Percentiles rank a stretch among this genome's conserved stretches.
Conservation (phyloP, 495 filamentous ascomycete genomes). For the Penicillium riverlandense region DNA sequence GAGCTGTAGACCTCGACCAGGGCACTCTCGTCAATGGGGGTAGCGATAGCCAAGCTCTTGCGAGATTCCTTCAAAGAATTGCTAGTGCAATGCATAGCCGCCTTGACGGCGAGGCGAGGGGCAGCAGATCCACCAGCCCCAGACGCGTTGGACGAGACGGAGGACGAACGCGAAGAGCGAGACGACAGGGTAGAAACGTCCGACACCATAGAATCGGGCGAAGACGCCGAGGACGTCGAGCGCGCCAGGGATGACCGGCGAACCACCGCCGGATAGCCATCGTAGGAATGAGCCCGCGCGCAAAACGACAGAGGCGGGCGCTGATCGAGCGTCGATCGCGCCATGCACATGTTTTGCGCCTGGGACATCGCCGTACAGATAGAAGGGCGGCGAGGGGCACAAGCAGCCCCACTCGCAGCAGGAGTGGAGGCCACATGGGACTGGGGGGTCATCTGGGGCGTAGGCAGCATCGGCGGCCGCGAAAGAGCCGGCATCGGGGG, state of each 20-base stretch:
- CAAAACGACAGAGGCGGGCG: constrained; percentile 41
- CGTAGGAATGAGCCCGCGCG: constrained; percentile 44
- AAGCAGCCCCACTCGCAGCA: constrained; percentile 69
- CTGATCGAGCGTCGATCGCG: constrained; percentile 55
- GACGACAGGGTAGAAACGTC: constrained; percentile 58
- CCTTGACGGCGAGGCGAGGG: constrained; percentile 68
- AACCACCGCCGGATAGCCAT: constrained; percentile 42
- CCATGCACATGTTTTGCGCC: constrained; percentile 54
- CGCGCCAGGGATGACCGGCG: constrained; percentile 72
- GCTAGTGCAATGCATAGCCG: constrained; percentile 74
- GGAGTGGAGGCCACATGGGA: constrained; percentile 70
- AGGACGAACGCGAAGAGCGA: constrained; percentile 65
- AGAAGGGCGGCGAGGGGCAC: constrained; percentile 50
- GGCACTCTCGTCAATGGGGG: constrained; percentile 44
- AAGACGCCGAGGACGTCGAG: constrained; percentile 70
- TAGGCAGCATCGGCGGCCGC: constrained; percentile 64
- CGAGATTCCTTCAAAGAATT: constrained; percentile 35
- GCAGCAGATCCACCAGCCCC: constrained; percentile 55
- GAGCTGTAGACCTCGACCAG: constrained; percentile 46
- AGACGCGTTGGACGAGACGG: constrained; percentile 65
- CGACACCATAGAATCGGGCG: constrained; percentile 86
- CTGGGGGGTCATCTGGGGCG: constrained; percentile 76
- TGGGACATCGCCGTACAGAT: constrained; percentile 79
- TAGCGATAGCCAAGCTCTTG: constrained; percentile 31
- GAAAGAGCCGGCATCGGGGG: constrained; percentile 42